Percentiles rank a stretch among this genome's conserved stretches.
Conservation (phyloP, 2,329 filamentous ascomycete genomes). For the Aspergillus neotritici region DNA sequence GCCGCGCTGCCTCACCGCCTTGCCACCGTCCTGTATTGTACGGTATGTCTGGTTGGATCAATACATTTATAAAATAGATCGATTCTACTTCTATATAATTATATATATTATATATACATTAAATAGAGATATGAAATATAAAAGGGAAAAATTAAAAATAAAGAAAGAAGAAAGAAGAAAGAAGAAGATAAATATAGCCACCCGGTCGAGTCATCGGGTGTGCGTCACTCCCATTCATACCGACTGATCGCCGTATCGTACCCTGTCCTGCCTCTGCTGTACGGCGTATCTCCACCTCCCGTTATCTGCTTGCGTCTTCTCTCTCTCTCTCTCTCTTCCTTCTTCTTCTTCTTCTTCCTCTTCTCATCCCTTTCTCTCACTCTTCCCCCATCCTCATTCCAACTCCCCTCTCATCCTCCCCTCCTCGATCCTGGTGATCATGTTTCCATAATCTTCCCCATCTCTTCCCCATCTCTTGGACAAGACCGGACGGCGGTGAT, state of each 20-base stretch:
- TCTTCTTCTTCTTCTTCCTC: constrained; percentile 13
- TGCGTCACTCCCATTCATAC: constrained; percentile 38
- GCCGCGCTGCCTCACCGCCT: too few species aligned
- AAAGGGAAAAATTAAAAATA: too few species aligned
- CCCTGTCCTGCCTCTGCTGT: too few species aligned
- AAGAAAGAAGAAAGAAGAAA: too few species aligned
- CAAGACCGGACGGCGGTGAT: constrained; percentile 24
- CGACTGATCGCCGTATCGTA: too few species aligned
- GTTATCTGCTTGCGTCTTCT: constrained; percentile 8
- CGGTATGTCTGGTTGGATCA: too few species aligned
- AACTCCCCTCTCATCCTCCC: neutral
- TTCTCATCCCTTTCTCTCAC: constrained; percentile 1
- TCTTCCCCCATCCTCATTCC: neutral
- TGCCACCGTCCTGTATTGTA: too few species aligned
- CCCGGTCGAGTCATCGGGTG: constrained; percentile 37
- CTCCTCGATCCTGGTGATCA: constrained; percentile 8
- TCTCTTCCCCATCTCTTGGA: constrained; percentile 14
- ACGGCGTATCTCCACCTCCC: constrained; percentile 8
- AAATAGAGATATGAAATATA: too few species aligned
- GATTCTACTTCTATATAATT: too few species aligned
- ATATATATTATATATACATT: too few species aligned
- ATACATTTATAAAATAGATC: too few species aligned
- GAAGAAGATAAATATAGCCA: constrained; percentile 11
- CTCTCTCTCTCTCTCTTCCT: constrained; percentile 8
- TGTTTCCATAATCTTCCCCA: constrained; percentile 19